Base-by-base conservation (phyloP, 2,329 filamentous ascomycete genomes). In the Fusarium staphyleae region DNA sequence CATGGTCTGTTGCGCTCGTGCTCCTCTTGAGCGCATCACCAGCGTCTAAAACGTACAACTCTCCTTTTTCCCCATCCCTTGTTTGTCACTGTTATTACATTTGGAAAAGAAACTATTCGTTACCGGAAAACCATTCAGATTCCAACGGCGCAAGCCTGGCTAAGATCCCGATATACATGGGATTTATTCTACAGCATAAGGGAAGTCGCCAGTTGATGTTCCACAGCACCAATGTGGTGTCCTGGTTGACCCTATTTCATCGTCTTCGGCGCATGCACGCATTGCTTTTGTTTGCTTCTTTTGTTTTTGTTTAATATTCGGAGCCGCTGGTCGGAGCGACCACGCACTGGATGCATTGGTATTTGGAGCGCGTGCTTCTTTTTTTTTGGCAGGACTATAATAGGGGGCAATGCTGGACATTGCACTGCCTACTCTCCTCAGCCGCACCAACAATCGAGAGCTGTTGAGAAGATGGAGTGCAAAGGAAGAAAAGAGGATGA, bases 1-100 rank as follows among this genome's bases (percentile, higher is more conserved):
- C 66, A 86, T 96, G 72, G 93, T 98, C 52, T 96, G 92, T 64
- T 91, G 96, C 70, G 93, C 92, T 13, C 89, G 93, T 68, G 91
- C 93, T 55, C 92, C 92, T 5, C 60, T 63, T 10, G 80, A 83
- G 39, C 74, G 80, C 14, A 73, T 79, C 41, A 78, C 77, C 19
- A 83, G 78, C 63, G 75, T 83, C 48, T 84, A 65, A 65, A 50
- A 36, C 45, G 13, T 11, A 19, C 16, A 34, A 26, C 24, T 40
- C 19, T 47, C 53, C 26, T 30, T 47, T 63, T 47, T 50, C 46
- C 52, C 58, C 52, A 34, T 44, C 49, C 41, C 39, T 48, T 33
- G 53, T 63, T 55, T 59, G 40, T 52, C 28, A 34, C n/a, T n/a
- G 40, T 57, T 36, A 58, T 39, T 53, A 42, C 19, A 49, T 48